Percentiles rank a stretch among this genome's conserved stretches.
These are phyloP conservation scores for Xylariaceae sp. DNA, from an alignment of 2,329 filamentous ascomycete genomes.

Conservation along the genomic window DNA sequence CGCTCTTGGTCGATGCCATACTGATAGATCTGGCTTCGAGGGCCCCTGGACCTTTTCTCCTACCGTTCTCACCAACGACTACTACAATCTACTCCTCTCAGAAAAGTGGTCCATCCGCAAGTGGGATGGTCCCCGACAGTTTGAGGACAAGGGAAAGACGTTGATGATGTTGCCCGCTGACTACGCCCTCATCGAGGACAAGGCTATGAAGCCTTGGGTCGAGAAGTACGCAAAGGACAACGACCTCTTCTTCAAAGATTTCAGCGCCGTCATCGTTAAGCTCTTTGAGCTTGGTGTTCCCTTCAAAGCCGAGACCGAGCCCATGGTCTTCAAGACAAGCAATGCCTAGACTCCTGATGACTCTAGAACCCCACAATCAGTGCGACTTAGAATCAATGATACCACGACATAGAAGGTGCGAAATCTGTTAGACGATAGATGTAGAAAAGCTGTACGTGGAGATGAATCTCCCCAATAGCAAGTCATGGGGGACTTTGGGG, in stretches of 20 bases:
- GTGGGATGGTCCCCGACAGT: conserved; percentile 84
- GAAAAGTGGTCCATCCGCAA: conserved; percentile 93
- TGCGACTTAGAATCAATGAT: conserved; percentile 13
- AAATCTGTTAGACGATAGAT: conserved; percentile 14
- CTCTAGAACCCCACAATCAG: conserved; percentile 10
- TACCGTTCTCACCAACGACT: conserved; percentile 91
- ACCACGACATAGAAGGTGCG: conserved; percentile 14
- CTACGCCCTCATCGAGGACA: conserved; percentile 82
- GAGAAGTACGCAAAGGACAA: conserved; percentile 90
- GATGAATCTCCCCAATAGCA: neutral
- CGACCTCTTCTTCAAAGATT: conserved; percentile 91
- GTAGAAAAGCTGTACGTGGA: conserved; percentile 10
- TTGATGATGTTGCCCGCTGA: conserved; percentile 98
- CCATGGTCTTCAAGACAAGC: conserved; percentile 63
- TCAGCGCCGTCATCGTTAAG: conserved; percentile 72
- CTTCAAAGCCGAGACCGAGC: conserved; percentile 65
- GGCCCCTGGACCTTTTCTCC: conserved; percentile 93
- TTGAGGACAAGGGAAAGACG: conserved; percentile 79
- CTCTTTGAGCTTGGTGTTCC: conserved; percentile 94
- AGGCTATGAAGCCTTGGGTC: conserved; percentile 75
- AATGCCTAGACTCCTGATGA: conserved; percentile 33
- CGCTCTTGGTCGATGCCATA: conserved; percentile 85
- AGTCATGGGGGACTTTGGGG: neutral
- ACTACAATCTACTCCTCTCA: conserved; percentile 79
- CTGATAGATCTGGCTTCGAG: conserved; percentile 80